Base-by-base conservation (phyloP, 1,139 yeast genomes). In the Casaregolazyma lundiana region DNA sequence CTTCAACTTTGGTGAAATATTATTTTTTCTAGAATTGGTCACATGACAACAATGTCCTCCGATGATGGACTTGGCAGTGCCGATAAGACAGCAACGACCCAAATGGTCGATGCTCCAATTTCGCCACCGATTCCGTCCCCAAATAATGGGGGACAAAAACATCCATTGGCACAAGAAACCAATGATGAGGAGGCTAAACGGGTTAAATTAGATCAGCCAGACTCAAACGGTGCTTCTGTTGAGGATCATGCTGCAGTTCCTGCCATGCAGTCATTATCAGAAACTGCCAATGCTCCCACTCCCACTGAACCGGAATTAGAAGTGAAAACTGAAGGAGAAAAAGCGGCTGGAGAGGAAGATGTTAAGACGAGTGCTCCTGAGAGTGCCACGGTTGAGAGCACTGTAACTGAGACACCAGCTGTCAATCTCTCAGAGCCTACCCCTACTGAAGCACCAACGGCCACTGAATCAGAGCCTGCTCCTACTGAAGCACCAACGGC, bases 41-140 rank as follows among this genome's bases (percentile, higher is more conserved):
- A 40, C 43, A 40, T 40, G 43, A 40, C 43, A 19, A 18, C 26
- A 26, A 36, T 30, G 40, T 11, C 20, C 13, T 20, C 24, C 20
- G 29, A 17, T 21, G 36, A 43, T 20, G 38, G 42, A 17, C 21
- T 38, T 32, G 24, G 16, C 17, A 35, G 35, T 15, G 37, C 16
- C 38, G 38, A 32, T 37, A 24, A 32, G 5, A 13, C 35, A n/a
- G 21, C 17, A 11, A 13, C 21, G 29, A 38, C 21, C 38, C 32
- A 18, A 45, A 38, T 38, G 19, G 45, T 42, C 17, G 44, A 47
- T n/a, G 54, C 50, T 9, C 56, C 56, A 13, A 44, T 52, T 35
- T 50, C 54, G 36, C 55, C 55, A 15, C 55, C 56, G 6, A 48
- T 52, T 22, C 55, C 56, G 4, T 52, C 56, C 9, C 56, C 55